Conservation (phyloP, 352 stramenopile species). For the Phytophthora ohioensis region DNA sequence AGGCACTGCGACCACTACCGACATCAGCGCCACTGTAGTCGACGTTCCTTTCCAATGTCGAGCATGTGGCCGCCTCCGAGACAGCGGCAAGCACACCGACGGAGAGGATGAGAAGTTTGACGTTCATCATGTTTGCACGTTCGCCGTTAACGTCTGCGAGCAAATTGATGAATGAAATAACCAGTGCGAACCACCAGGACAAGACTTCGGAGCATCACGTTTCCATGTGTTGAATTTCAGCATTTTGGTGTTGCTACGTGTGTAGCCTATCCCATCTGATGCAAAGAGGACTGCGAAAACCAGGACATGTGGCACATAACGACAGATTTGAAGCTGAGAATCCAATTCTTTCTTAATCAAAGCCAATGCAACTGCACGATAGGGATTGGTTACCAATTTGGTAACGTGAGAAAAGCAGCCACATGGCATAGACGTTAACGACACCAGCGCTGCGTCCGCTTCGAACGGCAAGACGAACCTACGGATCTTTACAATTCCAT, state of each 20-base stretch:
- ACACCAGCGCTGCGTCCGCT: neutral
- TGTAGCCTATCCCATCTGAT: constrained; percentile 16
- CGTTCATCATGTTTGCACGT: constrained; percentile 14
- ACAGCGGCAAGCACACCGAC: constrained; percentile 8
- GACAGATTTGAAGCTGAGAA: constrained; percentile 12
- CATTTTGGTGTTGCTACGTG: constrained; percentile 19
- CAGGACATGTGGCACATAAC: neutral
- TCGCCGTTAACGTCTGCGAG: neutral
- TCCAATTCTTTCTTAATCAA: neutral
- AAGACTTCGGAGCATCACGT: constrained; percentile 9
- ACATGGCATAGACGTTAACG: constrained; percentile 11
- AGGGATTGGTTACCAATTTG: neutral
- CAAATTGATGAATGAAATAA: constrained; percentile 27
- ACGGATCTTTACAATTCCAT: neutral
- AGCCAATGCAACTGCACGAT: constrained; percentile 2
- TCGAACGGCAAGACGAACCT: constrained; percentile 3
- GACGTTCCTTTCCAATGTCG: constrained; percentile 19
- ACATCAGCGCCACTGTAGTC: constrained; percentile 19
- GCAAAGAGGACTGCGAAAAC: constrained; percentile 6
- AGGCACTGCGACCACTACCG: constrained; percentile 4
- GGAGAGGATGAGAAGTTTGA: constrained; percentile 10
- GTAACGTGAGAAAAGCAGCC: constrained; percentile 18
- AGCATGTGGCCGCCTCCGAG: constrained; percentile 13
- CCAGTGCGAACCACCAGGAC: constrained; percentile 10
- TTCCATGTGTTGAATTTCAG: constrained; percentile 20